These are phyloP conservation scores for Penicillium ochrochloron DNA, from an alignment of 495 filamentous ascomycete genomes.

Conservation along the genomic window DNA sequence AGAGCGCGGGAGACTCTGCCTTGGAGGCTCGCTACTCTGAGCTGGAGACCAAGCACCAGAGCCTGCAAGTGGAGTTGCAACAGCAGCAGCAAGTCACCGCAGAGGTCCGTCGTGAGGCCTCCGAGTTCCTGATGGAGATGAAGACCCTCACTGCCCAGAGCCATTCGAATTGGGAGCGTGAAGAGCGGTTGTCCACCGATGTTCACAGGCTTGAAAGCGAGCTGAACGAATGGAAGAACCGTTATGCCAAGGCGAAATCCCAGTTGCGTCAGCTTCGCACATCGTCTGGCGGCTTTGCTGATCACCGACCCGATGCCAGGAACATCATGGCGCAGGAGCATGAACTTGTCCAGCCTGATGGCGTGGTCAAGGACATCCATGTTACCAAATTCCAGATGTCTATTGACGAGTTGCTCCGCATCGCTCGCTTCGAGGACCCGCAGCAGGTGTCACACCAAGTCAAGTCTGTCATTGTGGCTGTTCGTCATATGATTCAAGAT, in stretches of 20 bases:
- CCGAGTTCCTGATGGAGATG: slow-evolving; percentile 88
- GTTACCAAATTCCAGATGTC: slow-evolving; percentile 95
- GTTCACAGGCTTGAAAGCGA: slow-evolving; percentile 78
- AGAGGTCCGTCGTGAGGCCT: slow-evolving; percentile 84
- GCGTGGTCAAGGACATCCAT: slow-evolving; percentile 86
- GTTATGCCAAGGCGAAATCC: slow-evolving; percentile 84
- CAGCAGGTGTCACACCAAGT: slow-evolving; percentile 75
- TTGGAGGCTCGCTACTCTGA: slow-evolving; percentile 61
- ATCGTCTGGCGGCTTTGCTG: slow-evolving; percentile 72
- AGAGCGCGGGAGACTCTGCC: slow-evolving; percentile 46
- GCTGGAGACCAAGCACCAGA: slow-evolving; percentile 72
- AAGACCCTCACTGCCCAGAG: slow-evolving; percentile 78
- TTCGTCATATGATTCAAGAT: slow-evolving; percentile 80
- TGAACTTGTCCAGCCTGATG: slow-evolving; percentile 71
- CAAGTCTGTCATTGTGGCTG: slow-evolving; percentile 77
- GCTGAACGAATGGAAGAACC: slow-evolving; percentile 83
- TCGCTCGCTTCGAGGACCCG: slow-evolving; percentile 73
- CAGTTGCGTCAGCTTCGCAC: slow-evolving; percentile 82
- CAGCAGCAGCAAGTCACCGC: slow-evolving; percentile 85
- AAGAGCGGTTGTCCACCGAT: slow-evolving; percentile 73
- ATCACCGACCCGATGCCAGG: slow-evolving; percentile 64
- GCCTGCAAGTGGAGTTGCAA: slow-evolving; percentile 68
- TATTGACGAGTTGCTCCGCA: slow-evolving; percentile 87
- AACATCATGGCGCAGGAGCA: slow-evolving; percentile 65
- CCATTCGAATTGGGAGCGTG: slow-evolving; percentile 76